Evolutionary conservation across 495 filamentous ascomycete genomes (phyloP).

Genomic region (Penicillium crystallinum): DNA sequence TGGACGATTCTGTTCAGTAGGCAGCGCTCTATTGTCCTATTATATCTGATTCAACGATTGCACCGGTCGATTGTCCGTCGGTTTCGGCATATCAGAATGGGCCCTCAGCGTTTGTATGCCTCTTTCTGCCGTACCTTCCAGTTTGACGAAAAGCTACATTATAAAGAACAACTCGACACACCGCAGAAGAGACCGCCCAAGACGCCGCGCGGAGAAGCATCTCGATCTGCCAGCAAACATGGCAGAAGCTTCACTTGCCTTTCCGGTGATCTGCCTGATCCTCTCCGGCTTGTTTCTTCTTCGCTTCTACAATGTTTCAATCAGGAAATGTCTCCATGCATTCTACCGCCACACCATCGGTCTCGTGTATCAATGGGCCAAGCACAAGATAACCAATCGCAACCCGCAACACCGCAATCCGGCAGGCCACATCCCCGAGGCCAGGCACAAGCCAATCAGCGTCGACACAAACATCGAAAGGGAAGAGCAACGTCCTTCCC

Average conservation of each 20-base stretch:
- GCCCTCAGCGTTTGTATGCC: not conserved
- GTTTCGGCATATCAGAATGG: too few relatives aligned
- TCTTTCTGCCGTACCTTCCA: too few relatives aligned
- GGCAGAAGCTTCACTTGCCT: slow-evolving; percentile 8
- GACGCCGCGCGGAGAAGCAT: too few relatives aligned
- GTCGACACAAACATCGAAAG: not conserved
- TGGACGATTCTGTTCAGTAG: too few relatives aligned
- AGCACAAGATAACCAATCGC: not conserved
- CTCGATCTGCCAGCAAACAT: too few relatives aligned
- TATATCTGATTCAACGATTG: too few relatives aligned
- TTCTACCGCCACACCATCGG: not conserved
- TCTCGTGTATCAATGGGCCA: not conserved
- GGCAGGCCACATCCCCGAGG: not conserved
- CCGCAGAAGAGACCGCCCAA: too few relatives aligned
- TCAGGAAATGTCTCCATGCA: not conserved
- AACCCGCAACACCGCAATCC: too few relatives aligned
- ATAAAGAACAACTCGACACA: too few relatives aligned
- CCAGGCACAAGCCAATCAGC: not conserved
- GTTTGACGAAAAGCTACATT: too few relatives aligned
- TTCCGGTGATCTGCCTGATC: slow-evolving; percentile 12
- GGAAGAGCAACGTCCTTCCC: not conserved
- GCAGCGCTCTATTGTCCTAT: not conserved
- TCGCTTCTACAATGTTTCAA: not conserved
- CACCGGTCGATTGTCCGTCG: too few relatives aligned
- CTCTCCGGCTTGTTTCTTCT: slow-evolving; percentile 16